phyloP scores from a whole-genome alignment of 1,139 yeast genomes.

The Candida gigantensis region DNA sequence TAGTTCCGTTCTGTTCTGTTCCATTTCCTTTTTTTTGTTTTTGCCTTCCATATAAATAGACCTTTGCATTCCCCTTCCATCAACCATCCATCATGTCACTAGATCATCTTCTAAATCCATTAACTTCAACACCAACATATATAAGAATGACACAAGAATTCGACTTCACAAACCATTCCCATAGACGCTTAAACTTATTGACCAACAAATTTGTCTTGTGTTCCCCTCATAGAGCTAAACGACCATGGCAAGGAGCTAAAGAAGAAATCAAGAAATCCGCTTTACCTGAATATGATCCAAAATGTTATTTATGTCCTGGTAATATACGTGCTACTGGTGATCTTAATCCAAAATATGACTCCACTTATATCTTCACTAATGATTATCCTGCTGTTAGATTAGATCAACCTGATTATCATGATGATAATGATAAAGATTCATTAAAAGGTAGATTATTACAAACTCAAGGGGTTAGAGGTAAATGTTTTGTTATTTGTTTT shows the following conservation, averaged over 20 bases:
- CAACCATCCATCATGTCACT: constrained; percentile 15
- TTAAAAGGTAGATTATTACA: constrained; percentile 48
- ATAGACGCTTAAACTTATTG: constrained; percentile 69
- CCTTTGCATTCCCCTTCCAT: not conserved
- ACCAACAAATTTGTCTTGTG: constrained; percentile 65
- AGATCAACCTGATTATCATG: constrained; percentile 52
- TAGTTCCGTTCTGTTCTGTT: too few species aligned
- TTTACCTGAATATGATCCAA: constrained; percentile 60
- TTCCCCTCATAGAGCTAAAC: constrained; percentile 75
- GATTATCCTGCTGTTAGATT: constrained; percentile 71
- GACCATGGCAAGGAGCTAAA: constrained; percentile 82
- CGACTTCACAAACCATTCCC: constrained; percentile 59
- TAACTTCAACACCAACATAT: constrained; percentile 22
- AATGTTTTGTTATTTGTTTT: constrained; percentile 73
- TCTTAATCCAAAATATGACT: constrained; percentile 57
- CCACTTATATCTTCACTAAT: constrained; percentile 63
- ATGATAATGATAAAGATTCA: constrained; percentile 17
- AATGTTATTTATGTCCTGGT: constrained; percentile 76
- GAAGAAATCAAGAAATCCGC: constrained; percentile 49
- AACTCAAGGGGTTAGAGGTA: constrained; percentile 65
- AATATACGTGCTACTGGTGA: constrained; percentile 68
- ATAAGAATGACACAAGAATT: constrained; percentile 32
- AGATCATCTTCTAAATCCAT: constrained; percentile 26
- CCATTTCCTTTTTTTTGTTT: too few species aligned
- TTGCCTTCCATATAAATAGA: constrained; percentile 1